Conservation (phyloP, 164 flowering plant genomes). For the Buxus sempervirens region DNA sequence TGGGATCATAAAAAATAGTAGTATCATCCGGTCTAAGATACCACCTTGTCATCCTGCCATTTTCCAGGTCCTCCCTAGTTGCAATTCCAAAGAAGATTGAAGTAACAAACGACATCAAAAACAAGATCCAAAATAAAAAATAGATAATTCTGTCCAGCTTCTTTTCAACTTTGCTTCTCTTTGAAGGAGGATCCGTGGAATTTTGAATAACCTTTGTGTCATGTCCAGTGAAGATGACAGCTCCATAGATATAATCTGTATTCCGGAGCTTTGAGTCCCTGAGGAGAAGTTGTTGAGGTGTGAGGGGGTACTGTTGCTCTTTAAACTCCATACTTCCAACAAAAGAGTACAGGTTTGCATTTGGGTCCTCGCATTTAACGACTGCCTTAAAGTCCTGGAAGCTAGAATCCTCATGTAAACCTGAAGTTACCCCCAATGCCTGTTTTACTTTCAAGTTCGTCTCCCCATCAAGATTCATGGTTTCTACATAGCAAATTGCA, state of each 20-base stretch:
- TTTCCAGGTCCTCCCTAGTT: constrained; percentile 56
- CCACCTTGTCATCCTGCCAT: constrained; percentile 65
- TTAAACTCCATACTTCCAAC: constrained; percentile 76
- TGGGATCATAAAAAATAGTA: constrained; percentile 56
- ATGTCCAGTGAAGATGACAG: constrained; percentile 81
- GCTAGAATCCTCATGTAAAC: constrained; percentile 45
- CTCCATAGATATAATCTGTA: constrained; percentile 83
- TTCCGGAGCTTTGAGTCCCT: constrained; percentile 94
- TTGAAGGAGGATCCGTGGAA: constrained; percentile 83
- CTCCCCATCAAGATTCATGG: constrained; percentile 98
- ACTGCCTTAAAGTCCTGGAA: constrained; percentile 61
- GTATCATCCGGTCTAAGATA: constrained; percentile 73
- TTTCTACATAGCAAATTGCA: constrained; percentile 89
- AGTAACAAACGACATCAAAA: constrained; percentile 54
- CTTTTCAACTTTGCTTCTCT: constrained; percentile 83
- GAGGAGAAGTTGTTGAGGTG: constrained; percentile 84
- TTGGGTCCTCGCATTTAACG: constrained; percentile 92
- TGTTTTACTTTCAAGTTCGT: constrained; percentile 91
- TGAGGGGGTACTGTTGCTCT: constrained; percentile 56
- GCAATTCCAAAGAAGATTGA: constrained; percentile 68
- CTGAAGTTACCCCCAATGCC: constrained; percentile 67
- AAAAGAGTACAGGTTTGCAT: constrained; percentile 80
- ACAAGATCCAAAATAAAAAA: constrained; percentile 53
- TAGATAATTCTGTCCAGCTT: constrained; percentile 81
- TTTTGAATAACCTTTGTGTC: constrained; percentile 95